Percentiles rank a stretch among this genome's conserved stretches.
Conservation (phyloP, 2,329 filamentous ascomycete genomes). For the Cercospora zeae-maydis region DNA sequence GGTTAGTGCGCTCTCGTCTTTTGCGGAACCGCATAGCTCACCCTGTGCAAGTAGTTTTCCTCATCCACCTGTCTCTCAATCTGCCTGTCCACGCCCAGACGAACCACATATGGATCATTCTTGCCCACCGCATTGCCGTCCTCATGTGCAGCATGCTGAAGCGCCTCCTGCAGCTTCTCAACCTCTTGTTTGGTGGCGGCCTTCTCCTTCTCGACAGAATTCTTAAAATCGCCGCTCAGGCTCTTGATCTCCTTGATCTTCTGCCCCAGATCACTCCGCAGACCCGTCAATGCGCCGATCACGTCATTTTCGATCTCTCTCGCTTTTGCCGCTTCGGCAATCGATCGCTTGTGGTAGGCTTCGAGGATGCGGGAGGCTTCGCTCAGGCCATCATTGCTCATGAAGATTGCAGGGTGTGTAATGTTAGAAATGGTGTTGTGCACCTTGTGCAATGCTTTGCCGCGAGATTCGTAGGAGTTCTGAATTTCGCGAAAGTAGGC, state of each 20-base stretch:
- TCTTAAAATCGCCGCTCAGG: slow-evolving; percentile 92
- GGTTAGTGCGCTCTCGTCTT: slow-evolving; percentile 22
- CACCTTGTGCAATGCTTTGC: slow-evolving; percentile 78
- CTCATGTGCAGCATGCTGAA: slow-evolving; percentile 69
- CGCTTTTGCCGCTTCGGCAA: slow-evolving; percentile 80
- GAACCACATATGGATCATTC: slow-evolving; percentile 86
- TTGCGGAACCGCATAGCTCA: slow-evolving; percentile 44
- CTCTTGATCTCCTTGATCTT: slow-evolving; percentile 99
- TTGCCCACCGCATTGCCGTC: slow-evolving; percentile 80
- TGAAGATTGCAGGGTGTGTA: slow-evolving; percentile 68
- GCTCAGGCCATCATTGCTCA: slow-evolving; percentile 76
- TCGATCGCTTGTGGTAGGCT: slow-evolving; percentile 75
- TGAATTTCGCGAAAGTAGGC: slow-evolving; percentile 91
- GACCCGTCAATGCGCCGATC: slow-evolving; percentile 76
- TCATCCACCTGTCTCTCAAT: slow-evolving; percentile 91
- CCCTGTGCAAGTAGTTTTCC: slow-evolving; percentile 93
- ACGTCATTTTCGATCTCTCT: slow-evolving; percentile 89
- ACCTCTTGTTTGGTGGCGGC: slow-evolving; percentile 77
- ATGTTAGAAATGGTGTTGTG: slow-evolving; percentile 82
- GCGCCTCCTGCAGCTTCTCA: slow-evolving; percentile 71
- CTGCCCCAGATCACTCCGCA: slow-evolving; percentile 83
- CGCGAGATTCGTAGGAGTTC: slow-evolving; percentile 77
- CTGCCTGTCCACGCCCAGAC: slow-evolving; percentile 80
- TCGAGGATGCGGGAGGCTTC: slow-evolving; percentile 80
- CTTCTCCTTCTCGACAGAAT: slow-evolving; percentile 92